Base-by-base conservation (phyloP, 306 rosid species). In the Betula pendula region DNA sequence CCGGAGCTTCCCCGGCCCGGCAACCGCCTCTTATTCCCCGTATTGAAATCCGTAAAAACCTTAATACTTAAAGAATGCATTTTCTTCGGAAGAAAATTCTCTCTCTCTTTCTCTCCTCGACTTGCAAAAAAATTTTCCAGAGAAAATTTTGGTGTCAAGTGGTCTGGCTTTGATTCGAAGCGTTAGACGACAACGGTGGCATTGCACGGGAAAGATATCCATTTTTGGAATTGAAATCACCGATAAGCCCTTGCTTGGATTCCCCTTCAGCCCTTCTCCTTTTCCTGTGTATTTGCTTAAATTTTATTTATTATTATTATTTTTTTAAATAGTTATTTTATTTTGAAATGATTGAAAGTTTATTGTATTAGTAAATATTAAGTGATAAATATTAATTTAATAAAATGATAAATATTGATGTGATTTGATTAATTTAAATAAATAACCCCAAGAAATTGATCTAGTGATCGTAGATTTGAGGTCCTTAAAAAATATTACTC, bases 41-140 rank as follows among this genome's bases (percentile, higher is more conserved):
- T 51, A 45, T 65, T 83, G 81, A 85, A 79, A 83, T 82, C 84
- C 44, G 76, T 71, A 17, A 85, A 80, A 77, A 85, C 76, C 81
- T 80, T 84, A 45, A 83, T 42, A 59, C 90, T 85, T 35, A 87
- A 60, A 3, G 96, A 89, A 71, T 95, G 93, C 97, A 95, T 95
- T 38, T 33, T 70, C 79, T 68, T 63, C 29, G 17, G 17, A 38
- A 12, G 5, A 29, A 20, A 43, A 43, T 31, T 53, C 31, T 72
- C 67, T 43, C 67, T 38, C 72, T 29, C 45, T 62, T 68, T 35
- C 77, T 12, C 55, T 67, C 17, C 17, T 59, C 40, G 5, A n/a
- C 51, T 5, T 4, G 0, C 5, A 12, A 24, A 17, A 55, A 70
- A n/a, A n/a, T 60, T 69, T 65, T 75, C 72, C 48, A 65, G 14